phyloP scores from a whole-genome alignment of 495 filamentous ascomycete species.

The Annulohypoxylon stygium region DNA sequence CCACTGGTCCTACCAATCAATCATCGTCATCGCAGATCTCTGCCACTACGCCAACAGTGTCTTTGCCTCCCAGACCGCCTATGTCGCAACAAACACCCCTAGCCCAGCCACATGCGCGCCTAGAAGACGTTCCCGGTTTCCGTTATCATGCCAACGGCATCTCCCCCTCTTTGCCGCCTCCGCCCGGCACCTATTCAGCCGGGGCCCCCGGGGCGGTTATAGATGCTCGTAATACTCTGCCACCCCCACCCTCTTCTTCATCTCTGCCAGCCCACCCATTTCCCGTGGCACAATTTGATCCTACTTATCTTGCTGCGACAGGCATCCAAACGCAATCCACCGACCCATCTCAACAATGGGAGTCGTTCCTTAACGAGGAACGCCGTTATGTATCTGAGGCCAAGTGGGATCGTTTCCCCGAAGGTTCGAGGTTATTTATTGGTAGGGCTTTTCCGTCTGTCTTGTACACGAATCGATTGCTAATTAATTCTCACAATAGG shows the following conservation, averaged over 20 bases:
- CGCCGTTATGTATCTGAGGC: constrained; percentile 85
- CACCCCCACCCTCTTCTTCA: constrained; percentile 70
- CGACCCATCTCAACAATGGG: constrained; percentile 80
- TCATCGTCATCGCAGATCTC: constrained; percentile 16
- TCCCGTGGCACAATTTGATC: constrained; percentile 42
- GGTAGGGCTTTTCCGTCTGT: constrained; percentile 68
- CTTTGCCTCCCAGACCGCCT: constrained; percentile 68
- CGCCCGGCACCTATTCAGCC: constrained; percentile 61
- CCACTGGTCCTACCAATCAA: constrained; percentile 42
- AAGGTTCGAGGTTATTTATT: constrained; percentile 88
- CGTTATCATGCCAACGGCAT: constrained; percentile 50
- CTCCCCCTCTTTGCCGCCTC: constrained; percentile 60
- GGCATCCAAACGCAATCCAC: constrained; percentile 53
- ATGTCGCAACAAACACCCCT: constrained; percentile 55
- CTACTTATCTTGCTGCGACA: constrained; percentile 38
- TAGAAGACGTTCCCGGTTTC: constrained; percentile 33
- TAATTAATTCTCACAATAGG: constrained; percentile 64
- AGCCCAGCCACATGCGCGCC: constrained; percentile 37
- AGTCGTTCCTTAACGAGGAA: constrained; percentile 84
- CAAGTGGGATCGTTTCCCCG: constrained; percentile 92
- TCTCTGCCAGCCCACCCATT: constrained; percentile 53
- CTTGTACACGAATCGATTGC: background rate
- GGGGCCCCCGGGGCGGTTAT: constrained; percentile 67
- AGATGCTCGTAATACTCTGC: constrained; percentile 66
- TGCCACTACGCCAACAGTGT: constrained; percentile 58